These are phyloP conservation scores for Apiotrichum domesticum DNA, from an alignment of 1,284 basidiomycete genomes.

Conservation along the genomic window DNA sequence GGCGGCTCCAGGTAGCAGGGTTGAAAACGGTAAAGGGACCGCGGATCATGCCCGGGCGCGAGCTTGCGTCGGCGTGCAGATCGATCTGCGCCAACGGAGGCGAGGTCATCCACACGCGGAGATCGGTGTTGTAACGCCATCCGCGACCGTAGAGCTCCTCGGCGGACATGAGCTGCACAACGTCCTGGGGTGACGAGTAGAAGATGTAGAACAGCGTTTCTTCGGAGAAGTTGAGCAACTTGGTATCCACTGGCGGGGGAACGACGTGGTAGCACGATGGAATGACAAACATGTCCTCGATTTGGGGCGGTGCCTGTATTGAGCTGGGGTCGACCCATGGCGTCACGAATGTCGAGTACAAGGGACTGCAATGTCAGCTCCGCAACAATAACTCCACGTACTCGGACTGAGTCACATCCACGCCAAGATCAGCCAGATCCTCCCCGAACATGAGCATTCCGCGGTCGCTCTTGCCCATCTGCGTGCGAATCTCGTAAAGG, in stretches of 20 bases:
- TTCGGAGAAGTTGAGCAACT: conserved; percentile 85
- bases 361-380: conserved; percentile 53
- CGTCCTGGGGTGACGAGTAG: conserved; percentile 88
- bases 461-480: conserved; percentile 76
- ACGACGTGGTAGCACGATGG: conserved; percentile 92
- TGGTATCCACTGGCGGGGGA: conserved; percentile 78
- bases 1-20: conserved; percentile 35
- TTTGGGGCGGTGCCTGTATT: conserved; percentile 29
- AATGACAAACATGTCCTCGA: conserved; percentile 61
- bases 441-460: conserved; percentile 82
- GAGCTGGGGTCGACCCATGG: conserved; percentile 89
- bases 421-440: conserved; percentile 84
- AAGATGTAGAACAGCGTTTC: conserved; percentile 99
- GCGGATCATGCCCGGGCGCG: conserved; percentile 19
- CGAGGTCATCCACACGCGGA: conserved; percentile 91
- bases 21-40: conserved; percentile 45
- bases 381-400: conserved; percentile 48
- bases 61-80: conserved; percentile 15
- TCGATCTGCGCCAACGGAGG: conserved; percentile 33
- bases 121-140: conserved; percentile 96
- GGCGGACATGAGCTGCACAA: conserved; percentile 81
- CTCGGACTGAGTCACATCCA: conserved; percentile 82
- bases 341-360: conserved; percentile 91
- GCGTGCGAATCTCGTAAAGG: conserved; percentile 75
- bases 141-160: conserved; percentile 96